Evolutionary conservation across 2,329 filamentous ascomycete species (phyloP).

Genomic region (Capronia coronata): DNA sequence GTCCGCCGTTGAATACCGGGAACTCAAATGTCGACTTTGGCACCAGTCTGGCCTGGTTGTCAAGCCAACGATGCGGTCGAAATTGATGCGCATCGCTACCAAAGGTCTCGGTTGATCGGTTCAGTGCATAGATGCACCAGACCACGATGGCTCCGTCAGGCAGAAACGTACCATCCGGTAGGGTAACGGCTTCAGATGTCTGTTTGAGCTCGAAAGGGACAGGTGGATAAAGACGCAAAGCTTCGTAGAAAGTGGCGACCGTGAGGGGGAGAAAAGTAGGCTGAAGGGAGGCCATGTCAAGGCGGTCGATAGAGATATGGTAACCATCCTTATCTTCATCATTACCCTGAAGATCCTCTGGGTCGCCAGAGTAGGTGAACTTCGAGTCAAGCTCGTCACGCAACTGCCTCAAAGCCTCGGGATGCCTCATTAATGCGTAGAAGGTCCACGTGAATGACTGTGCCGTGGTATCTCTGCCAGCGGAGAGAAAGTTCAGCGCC

Average conservation of each 20-base stretch:
- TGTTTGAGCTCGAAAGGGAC: conserved; percentile 63
- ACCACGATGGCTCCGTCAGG: conserved; percentile 51
- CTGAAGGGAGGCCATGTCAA: conserved; percentile 35
- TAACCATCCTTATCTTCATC: not conserved
- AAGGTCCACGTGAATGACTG: conserved; percentile 60
- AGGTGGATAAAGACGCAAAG: conserved; percentile 56
- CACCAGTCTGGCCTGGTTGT: conserved; percentile 34
- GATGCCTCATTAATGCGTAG: conserved; percentile 53
- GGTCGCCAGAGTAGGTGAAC: conserved; percentile 3
- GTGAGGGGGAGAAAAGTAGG: conserved; percentile 48
- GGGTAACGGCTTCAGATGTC: conserved; percentile 44
- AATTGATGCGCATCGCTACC: conserved; percentile 52
- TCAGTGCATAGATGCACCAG: conserved; percentile 61
- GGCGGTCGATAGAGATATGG: not conserved
- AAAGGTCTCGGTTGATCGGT: conserved; percentile 52
- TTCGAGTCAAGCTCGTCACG: conserved; percentile 22
- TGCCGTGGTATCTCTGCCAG: conserved; percentile 58
- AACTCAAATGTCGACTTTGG: conserved; percentile 49
- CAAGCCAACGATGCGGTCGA: conserved; percentile 50
- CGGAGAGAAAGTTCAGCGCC: conserved; percentile 60
- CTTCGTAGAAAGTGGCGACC: conserved; percentile 56
- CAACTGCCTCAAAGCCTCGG: conserved; percentile 27
- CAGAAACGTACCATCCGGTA: conserved; percentile 43
- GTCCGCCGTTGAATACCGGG: conserved; percentile 61
- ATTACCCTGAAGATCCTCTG: not conserved